phyloP scores from a whole-genome alignment of 1,284 basidiomycete species.

The Marasmius tenuissimus region DNA sequence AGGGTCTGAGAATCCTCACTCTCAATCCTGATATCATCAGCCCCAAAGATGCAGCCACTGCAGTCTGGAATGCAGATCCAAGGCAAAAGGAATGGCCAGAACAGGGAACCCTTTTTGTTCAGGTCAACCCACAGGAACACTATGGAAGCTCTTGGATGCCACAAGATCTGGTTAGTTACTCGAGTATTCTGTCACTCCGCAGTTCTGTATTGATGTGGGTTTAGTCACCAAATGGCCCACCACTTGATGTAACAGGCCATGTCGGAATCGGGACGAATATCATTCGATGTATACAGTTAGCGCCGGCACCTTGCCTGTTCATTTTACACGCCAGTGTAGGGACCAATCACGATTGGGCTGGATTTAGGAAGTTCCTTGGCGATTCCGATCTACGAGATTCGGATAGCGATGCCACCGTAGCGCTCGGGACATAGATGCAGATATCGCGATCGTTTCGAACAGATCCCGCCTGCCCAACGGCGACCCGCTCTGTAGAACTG shows the following conservation, averaged over 20 bases:
- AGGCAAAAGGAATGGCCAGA: slow-evolving; percentile 42
- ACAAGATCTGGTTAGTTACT: slow-evolving; percentile 36
- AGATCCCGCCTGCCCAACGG: not conserved
- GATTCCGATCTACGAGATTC: slow-evolving; percentile 1
- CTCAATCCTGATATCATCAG: slow-evolving; percentile 22
- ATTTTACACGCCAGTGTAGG: slow-evolving; percentile 9
- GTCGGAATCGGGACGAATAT: slow-evolving; percentile 14
- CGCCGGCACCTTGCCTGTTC: slow-evolving; percentile 13
- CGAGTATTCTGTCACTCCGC: slow-evolving; percentile 11
- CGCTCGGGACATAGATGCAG: not conserved
- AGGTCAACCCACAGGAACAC: slow-evolving; percentile 35
- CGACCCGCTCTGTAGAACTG: not conserved
- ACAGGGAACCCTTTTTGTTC: slow-evolving; percentile 43
- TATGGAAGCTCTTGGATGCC: slow-evolving; percentile 35
- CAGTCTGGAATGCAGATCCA: slow-evolving; percentile 31
- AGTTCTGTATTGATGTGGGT: slow-evolving; percentile 6
- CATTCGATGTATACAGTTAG: slow-evolving; percentile 15
- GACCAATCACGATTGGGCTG: not conserved
- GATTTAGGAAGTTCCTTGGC: slow-evolving; percentile 1
- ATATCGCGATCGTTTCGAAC: slow-evolving; percentile 12
- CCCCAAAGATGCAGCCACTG: slow-evolving; percentile 26
- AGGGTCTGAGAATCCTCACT: slow-evolving; percentile 22
- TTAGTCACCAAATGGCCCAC: not conserved
- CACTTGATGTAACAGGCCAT: slow-evolving; percentile 8
- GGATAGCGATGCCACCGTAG: not conserved